These are phyloP conservation scores for Cryomyces antarcticus DNA, from an alignment of 495 filamentous ascomycete genomes.

Conservation along the genomic window DNA sequence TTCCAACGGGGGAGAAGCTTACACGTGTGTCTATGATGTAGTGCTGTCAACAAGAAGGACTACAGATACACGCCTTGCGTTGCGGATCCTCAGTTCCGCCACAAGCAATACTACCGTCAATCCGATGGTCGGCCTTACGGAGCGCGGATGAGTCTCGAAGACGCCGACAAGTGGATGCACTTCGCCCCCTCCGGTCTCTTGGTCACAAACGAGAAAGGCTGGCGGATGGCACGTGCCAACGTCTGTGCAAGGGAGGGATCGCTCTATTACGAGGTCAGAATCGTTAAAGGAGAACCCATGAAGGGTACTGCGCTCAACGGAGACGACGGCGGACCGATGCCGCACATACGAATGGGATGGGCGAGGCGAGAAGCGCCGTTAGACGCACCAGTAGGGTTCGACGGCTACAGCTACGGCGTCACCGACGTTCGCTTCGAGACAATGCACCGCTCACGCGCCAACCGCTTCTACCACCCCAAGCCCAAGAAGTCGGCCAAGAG, in stretches of 20 bases:
- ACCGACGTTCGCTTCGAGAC: conserved; percentile 78
- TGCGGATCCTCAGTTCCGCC: conserved; percentile 65
- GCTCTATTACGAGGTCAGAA: conserved; percentile 85
- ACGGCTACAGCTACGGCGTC: conserved; percentile 90
- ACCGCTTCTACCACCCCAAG: conserved; percentile 49
- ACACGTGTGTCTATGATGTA: not conserved
- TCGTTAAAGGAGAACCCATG: conserved; percentile 46
- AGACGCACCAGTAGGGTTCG: conserved; percentile 84
- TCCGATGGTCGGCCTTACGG: conserved; percentile 68
- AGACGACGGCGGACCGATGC: conserved; percentile 12
- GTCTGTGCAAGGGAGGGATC: conserved; percentile 78
- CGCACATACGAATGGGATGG: conserved; percentile 76
- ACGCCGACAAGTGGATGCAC: conserved; percentile 60
- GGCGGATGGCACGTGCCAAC: conserved; percentile 70
- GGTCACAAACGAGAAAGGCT: conserved; percentile 62
- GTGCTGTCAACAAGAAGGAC: conserved; percentile 69
- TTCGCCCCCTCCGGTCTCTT: conserved; percentile 38
- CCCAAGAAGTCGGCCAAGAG: conserved; percentile 15
- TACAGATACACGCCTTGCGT: conserved; percentile 85
- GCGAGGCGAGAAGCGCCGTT: conserved; percentile 76
- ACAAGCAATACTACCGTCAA: conserved; percentile 74
- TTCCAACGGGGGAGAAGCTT: not conserved
- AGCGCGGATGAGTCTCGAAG: conserved; percentile 75
- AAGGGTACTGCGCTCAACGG: conserved; percentile 10
- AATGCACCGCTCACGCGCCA: conserved; percentile 79